Percentiles rank a stretch among this genome's conserved stretches.
phyloP scores from a whole-genome alignment of 140 eudicot genomes.

The Oenanthe javanica region DNA sequence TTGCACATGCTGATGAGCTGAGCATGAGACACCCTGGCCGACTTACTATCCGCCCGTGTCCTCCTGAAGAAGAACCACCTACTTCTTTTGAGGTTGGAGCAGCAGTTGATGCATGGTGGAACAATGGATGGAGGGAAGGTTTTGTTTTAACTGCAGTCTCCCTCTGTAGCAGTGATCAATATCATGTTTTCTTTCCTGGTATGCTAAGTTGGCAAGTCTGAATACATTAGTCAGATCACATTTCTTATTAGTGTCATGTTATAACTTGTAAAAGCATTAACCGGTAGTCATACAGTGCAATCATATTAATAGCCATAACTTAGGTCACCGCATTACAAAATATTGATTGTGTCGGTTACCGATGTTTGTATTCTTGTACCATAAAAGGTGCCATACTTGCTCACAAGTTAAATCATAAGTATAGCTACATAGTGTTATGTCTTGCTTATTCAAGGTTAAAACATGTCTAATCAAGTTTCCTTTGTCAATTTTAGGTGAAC shows the following conservation, averaged over 20 bases:
- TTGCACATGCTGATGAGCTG: slow-evolving; percentile 43
- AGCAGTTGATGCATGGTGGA: slow-evolving; percentile 68
- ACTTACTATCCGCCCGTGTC: slow-evolving; percentile 47
- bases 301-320: neutral
- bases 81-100: slow-evolving; percentile 34
- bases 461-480: neutral
- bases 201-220: neutral
- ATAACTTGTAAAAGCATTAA: neutral
- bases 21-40: slow-evolving; percentile 50
- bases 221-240: neutral
- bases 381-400: neutral
- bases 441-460: too few relatives aligned
- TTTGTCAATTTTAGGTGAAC: neutral
- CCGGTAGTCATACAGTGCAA: neutral
- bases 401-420: neutral
- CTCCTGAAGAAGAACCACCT: slow-evolving; percentile 17
- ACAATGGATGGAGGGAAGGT: slow-evolving; percentile 76
- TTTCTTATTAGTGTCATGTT: too few relatives aligned
- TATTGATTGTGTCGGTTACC: neutral
- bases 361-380: neutral
- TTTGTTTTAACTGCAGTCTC: slow-evolving; percentile 24
- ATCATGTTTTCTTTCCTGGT: slow-evolving; percentile 49
- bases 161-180: slow-evolving; percentile 12
- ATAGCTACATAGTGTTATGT: neutral
- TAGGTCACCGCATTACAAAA: neutral